These are phyloP conservation scores for Irineochytrium annulatum DNA, from an alignment of 192 early-diverging fungal species.

Conservation along the genomic window DNA sequence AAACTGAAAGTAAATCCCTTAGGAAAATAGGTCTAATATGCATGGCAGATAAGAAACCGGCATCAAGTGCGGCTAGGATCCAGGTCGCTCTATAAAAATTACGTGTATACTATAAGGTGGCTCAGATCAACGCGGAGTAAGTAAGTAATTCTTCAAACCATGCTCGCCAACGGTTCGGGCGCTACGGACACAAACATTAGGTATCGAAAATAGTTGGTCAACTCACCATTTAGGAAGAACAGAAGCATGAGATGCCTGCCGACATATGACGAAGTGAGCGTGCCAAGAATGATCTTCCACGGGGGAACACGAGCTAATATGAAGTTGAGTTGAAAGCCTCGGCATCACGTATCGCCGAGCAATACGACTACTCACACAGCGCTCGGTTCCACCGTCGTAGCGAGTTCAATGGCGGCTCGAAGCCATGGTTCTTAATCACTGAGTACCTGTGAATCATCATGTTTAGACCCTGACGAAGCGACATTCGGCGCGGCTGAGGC, in stretches of 20 bases:
- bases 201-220: background rate
- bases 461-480: too few species aligned
- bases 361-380: slow-evolving; percentile 15
- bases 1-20: slow-evolving; percentile 68
- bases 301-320: slow-evolving; percentile 45
- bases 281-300: slow-evolving; percentile 72
- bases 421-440: slow-evolving; percentile 14
- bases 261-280: slow-evolving; percentile 63
- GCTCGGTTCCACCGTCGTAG: slow-evolving; percentile 18
- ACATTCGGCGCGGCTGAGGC: too few species aligned
- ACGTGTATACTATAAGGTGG: slow-evolving; percentile 68
- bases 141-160: slow-evolving; percentile 44
- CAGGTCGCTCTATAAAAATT: slow-evolving; percentile 89
- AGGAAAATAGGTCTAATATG: slow-evolving; percentile 66
- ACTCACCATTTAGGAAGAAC: slow-evolving; percentile 65
- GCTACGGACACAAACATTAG: slow-evolving; percentile 39
- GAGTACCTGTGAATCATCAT: background rate
- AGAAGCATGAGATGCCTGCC: slow-evolving; percentile 65
- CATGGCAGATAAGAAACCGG: slow-evolving; percentile 91
- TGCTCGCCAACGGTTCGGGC: slow-evolving; percentile 73
- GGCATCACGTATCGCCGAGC: background rate
- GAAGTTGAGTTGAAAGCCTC: background rate
- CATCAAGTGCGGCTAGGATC: slow-evolving; percentile 87
- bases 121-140: slow-evolving; percentile 27
- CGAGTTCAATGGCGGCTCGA: slow-evolving; percentile 16